phyloP scores from a whole-genome alignment of 768 basidiomycete genomes.

The Leccinum olivaceopallidum region DNA sequence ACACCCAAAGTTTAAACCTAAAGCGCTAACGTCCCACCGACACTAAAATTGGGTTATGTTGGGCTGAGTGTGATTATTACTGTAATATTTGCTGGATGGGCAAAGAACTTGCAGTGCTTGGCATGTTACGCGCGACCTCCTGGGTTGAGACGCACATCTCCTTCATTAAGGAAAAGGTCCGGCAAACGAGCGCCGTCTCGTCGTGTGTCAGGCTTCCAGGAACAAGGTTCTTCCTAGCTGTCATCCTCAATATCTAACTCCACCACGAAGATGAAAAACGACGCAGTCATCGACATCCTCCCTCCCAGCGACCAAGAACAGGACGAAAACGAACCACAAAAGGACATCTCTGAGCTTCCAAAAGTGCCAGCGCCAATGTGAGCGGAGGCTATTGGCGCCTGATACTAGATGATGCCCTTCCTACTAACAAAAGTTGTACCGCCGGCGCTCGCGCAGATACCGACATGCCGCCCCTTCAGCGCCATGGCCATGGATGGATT shows the following conservation, averaged over 20 bases:
- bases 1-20: no score
- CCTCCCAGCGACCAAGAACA: not conserved
- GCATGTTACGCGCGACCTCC: no score
- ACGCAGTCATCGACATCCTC: slow-evolving; percentile 6
- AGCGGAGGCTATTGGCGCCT: slow-evolving; percentile 7
- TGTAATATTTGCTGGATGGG: no score
- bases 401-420: not conserved
- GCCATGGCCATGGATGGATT: slow-evolving; percentile 45
- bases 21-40: no score
- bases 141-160: not conserved
- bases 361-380: slow-evolving; percentile 31
- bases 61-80: no score
- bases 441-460: slow-evolving; percentile 22
- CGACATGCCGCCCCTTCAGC: slow-evolving; percentile 43
- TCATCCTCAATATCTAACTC: not conserved
- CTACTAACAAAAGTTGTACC: not conserved
- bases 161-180: slow-evolving; percentile 13
- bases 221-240: not conserved
- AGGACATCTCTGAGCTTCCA: slow-evolving; percentile 14
- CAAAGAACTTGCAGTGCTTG: no score
- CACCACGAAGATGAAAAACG: slow-evolving; percentile 15
- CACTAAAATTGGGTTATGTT: no score
- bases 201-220: slow-evolving; percentile 3
- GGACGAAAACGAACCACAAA: slow-evolving; percentile 10
- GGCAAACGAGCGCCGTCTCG: slow-evolving; percentile 8